Evolutionary conservation across 2,329 filamentous ascomycete species (phyloP).

Genomic region (Paradendryphiella salina): DNA sequence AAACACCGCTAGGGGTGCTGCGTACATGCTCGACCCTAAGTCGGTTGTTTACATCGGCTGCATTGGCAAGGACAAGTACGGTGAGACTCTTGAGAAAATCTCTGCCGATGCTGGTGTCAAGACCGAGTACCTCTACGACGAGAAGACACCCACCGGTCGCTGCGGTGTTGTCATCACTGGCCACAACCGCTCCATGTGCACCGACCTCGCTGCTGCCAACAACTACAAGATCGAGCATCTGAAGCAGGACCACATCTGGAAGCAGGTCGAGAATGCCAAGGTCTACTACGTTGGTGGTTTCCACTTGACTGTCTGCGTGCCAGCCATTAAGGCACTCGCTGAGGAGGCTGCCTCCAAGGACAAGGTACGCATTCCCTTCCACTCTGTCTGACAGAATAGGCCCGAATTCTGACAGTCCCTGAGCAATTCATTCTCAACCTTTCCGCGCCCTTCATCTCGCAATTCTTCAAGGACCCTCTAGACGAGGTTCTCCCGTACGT

Average conservation of each 20-base stretch:
- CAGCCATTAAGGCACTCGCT: slow-evolving; percentile 85
- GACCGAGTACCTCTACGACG: slow-evolving; percentile 92
- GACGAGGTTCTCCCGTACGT: slow-evolving; percentile 87
- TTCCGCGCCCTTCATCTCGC: slow-evolving; percentile 91
- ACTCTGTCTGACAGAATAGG: slow-evolving; percentile 15
- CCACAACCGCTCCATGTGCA: slow-evolving; percentile 92
- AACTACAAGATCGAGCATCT: slow-evolving; percentile 94
- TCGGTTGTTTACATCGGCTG: slow-evolving; percentile 93
- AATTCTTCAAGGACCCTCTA: slow-evolving; percentile 97
- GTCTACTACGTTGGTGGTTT: slow-evolving; percentile 94
- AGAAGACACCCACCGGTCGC: slow-evolving; percentile 80
- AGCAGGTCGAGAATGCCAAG: slow-evolving; percentile 83
- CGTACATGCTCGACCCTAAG: slow-evolving; percentile 88
- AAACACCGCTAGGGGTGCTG: slow-evolving; percentile 93
- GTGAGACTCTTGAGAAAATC: slow-evolving; percentile 81
- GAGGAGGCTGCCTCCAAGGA: slow-evolving; percentile 86
- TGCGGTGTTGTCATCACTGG: slow-evolving; percentile 97
- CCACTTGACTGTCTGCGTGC: slow-evolving; percentile 94
- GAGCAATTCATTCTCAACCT: slow-evolving; percentile 82
- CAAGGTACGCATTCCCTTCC: slow-evolving; percentile 62
- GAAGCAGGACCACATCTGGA: slow-evolving; percentile 89
- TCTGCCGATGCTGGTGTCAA: slow-evolving; percentile 85
- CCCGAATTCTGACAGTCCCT: slow-evolving; percentile 4
- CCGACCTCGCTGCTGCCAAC: slow-evolving; percentile 94
- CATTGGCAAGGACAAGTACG: slow-evolving; percentile 94